Conservation (phyloP, 495 filamentous ascomycete species). For the Gamarada debralockiae region DNA sequence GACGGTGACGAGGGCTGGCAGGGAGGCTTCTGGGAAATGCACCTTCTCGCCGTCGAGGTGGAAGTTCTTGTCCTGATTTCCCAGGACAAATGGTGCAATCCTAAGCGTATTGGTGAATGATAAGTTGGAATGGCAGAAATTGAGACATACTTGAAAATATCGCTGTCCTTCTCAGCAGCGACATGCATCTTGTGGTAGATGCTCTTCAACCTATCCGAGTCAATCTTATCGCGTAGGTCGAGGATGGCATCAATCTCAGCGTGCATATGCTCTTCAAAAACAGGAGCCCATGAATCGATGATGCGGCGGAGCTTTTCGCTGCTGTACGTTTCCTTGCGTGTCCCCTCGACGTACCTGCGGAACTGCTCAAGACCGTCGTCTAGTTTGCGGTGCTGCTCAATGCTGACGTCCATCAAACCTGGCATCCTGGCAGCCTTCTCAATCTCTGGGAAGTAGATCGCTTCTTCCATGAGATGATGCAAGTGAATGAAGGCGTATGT, state of each 20-base stretch:
- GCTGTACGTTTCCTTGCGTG: slow-evolving; percentile 20
- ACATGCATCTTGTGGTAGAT: slow-evolving; percentile 2
- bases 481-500: slow-evolving; percentile 25
- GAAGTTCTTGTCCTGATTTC: slow-evolving; percentile 13
- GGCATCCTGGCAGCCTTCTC: slow-evolving; percentile 25
- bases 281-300: slow-evolving; percentile 32
- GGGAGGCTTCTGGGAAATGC: neutral
- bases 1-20: neutral
- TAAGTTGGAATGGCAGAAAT: neutral
- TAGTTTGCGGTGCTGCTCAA: slow-evolving; percentile 34
- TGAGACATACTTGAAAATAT: slow-evolving; percentile 17
- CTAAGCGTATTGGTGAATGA: neutral
- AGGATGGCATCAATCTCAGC: slow-evolving; percentile 32
- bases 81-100: slow-evolving; percentile 14
- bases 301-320: slow-evolving; percentile 29
- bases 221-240: slow-evolving; percentile 9
- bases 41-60: slow-evolving; percentile 5
- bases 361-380: slow-evolving; percentile 26
- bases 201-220: neutral
- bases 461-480: slow-evolving; percentile 36
- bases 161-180: slow-evolving; percentile 8
- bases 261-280: slow-evolving; percentile 30
- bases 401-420: slow-evolving; percentile 34
- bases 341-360: slow-evolving; percentile 28
- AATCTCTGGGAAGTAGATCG: slow-evolving; percentile 32